Evolutionary conservation across 2,329 filamentous ascomycete genomes (phyloP).

Genomic region (Eutypa lata): DNA sequence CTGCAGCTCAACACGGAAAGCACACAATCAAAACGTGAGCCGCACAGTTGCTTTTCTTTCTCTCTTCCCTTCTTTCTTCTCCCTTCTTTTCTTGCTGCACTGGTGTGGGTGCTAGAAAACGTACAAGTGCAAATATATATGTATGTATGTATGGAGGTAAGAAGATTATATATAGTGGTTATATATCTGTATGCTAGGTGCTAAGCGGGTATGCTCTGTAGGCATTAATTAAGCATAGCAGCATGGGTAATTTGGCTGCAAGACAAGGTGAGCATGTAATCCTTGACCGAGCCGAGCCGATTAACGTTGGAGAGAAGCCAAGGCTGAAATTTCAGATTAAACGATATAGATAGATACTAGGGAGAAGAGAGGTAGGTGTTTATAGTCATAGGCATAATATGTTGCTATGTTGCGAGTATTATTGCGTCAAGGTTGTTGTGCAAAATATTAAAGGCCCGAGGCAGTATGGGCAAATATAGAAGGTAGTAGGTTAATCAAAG

Average conservation of each 20-base stretch:
- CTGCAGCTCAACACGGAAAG: not conserved
- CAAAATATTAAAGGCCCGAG: too few species aligned
- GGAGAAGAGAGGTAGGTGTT: too few species aligned
- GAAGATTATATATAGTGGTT: too few species aligned
- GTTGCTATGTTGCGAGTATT: too few species aligned
- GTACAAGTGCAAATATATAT: not conserved
- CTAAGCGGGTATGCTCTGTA: not conserved
- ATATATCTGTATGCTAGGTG: not conserved
- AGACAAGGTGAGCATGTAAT: not conserved
- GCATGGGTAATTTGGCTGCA: not conserved
- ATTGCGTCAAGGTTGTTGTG: too few species aligned
- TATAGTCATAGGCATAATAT: too few species aligned
- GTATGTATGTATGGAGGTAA: not conserved
- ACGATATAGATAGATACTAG: too few species aligned
- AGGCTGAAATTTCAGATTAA: too few species aligned
- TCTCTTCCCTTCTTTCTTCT: not conserved
- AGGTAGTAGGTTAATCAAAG: too few species aligned
- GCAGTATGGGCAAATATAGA: too few species aligned
- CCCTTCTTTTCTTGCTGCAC: too few species aligned
- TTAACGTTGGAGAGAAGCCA: not conserved
- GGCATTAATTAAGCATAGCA: not conserved
- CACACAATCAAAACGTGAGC: not conserved
- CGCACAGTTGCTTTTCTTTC: not conserved
- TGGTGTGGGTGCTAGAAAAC: not conserved
- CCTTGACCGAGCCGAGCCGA: not conserved